These are phyloP conservation scores for Yamadazyma epiphylla DNA, from an alignment of 1,139 yeast species.

Conservation along the genomic window DNA sequence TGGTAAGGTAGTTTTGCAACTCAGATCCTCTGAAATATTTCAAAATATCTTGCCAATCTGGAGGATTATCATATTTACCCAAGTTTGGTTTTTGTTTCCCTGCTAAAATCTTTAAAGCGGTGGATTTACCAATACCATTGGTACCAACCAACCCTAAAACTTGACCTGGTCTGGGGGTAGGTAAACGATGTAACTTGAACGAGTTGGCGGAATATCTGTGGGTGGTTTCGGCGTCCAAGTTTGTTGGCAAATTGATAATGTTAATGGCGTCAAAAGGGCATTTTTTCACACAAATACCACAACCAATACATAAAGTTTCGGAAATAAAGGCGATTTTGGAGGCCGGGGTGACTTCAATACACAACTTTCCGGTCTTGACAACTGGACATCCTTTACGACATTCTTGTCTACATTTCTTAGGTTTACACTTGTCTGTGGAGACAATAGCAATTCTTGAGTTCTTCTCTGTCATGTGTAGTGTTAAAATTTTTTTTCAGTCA, in stretches of 20 bases:
- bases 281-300: conserved; percentile 98
- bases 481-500: background rate
- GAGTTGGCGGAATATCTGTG: conserved; percentile 98
- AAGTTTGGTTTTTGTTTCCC: conserved; percentile 97
- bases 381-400: conserved; percentile 97
- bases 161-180: conserved; percentile 99
- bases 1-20: conserved; percentile 91
- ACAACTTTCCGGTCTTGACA: conserved; percentile 92
- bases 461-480: conserved; percentile 33
- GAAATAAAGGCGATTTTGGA: conserved; percentile 93
- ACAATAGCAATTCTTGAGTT: conserved; percentile 92
- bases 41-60: conserved; percentile 94
- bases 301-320: conserved; percentile 95
- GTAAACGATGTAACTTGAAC: conserved; percentile 92
- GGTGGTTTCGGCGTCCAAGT: conserved; percentile 85
- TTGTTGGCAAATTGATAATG: conserved; percentile 93
- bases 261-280: conserved; percentile 97
- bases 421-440: conserved; percentile 90
- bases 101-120: conserved; percentile 97
- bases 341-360: conserved; percentile 92
- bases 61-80: conserved; percentile 92
- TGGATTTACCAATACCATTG: conserved; percentile 97
- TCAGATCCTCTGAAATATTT: conserved; percentile 94
- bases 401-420: conserved; percentile 97
- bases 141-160: conserved; percentile 97